Percentiles rank a stretch among this genome's conserved stretches.
These are phyloP conservation scores for Metschnikowia kofuensis DNA, from an alignment of 805 yeast genomes.

Conservation along the genomic window DNA sequence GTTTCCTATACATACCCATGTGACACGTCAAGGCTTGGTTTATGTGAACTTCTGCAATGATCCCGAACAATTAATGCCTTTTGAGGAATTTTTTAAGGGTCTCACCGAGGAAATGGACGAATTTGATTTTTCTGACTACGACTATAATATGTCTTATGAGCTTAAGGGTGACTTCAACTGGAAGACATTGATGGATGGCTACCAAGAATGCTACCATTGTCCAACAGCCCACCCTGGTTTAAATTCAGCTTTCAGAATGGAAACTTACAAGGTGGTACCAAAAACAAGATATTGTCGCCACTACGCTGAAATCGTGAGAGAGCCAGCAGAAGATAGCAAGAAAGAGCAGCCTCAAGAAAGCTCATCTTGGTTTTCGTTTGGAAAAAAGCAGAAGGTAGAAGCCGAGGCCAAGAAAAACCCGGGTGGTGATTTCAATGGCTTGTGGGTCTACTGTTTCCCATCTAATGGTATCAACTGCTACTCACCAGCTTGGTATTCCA, in stretches of 20 bases:
- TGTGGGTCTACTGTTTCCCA: conserved; percentile 63
- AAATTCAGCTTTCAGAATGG: conserved; percentile 56
- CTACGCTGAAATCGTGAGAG: conserved; percentile 51
- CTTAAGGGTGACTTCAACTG: conserved; percentile 63
- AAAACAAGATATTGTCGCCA: conserved; percentile 59
- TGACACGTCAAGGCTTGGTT: conserved; percentile 54
- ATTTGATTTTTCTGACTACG: conserved; percentile 58
- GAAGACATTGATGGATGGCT: conserved; percentile 67
- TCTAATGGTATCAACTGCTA: conserved; percentile 61
- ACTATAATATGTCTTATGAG: conserved; percentile 63
- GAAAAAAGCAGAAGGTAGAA: conserved; percentile 27
- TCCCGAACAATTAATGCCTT: conserved; percentile 46
- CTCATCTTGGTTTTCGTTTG: conserved; percentile 52
- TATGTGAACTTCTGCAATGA: conserved; percentile 48
- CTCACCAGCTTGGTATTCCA: conserved; percentile 65
- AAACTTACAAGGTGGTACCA: conserved; percentile 63
- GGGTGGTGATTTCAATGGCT: conserved; percentile 60
- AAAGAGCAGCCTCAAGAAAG: conserved; percentile 20
- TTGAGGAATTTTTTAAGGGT: conserved; percentile 52
- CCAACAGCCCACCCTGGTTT: conserved; percentile 68
- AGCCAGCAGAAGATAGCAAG: conserved; percentile 19
- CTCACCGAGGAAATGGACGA: conserved; percentile 51
- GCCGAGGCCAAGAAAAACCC: conserved; percentile 42
- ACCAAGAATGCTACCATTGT: conserved; percentile 67
- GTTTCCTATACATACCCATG: conserved; percentile 52